Percentiles rank a stretch among this genome's conserved stretches.
Conservation (phyloP, 768 basidiomycete genomes). For the Leccinum sublutescens region DNA sequence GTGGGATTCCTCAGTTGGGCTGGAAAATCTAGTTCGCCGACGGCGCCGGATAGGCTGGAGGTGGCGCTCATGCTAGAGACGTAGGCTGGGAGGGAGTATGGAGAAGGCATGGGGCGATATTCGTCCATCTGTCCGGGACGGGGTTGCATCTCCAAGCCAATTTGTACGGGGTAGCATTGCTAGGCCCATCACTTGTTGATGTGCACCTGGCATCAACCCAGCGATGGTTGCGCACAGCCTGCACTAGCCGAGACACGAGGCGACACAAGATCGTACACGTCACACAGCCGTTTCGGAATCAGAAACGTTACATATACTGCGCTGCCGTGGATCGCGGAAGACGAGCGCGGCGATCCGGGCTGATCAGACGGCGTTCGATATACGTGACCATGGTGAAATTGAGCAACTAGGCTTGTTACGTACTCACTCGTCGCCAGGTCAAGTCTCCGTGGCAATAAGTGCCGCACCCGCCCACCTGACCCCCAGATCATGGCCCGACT, state of each 20-base stretch:
- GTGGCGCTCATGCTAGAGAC: constrained; percentile 45
- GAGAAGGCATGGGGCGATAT: constrained; percentile 31
- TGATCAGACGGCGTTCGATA: constrained; percentile 26
- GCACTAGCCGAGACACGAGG: constrained; percentile 30
- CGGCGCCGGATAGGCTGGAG: constrained; percentile 58
- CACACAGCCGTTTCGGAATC: constrained; percentile 31
- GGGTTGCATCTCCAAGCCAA: constrained; percentile 31
- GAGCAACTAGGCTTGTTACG: constrained; percentile 17
- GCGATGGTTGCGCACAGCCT: constrained; percentile 30
- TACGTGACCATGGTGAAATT: constrained; percentile 22
- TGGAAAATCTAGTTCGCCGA: constrained; percentile 51
- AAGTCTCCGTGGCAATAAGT: constrained; percentile 15
- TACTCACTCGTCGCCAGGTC: constrained; percentile 19
- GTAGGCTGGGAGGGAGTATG: constrained; percentile 34
- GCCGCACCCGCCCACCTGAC: constrained; percentile 13
- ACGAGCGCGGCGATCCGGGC: constrained; percentile 23
- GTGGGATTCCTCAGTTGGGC: constrained; percentile 32
- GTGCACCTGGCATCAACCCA: constrained; percentile 24
- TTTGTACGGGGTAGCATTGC: constrained; percentile 29
- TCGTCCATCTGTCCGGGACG: constrained; percentile 42
- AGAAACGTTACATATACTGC: constrained; percentile 26
- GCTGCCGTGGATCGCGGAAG: constrained; percentile 26
- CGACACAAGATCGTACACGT: constrained; percentile 29
- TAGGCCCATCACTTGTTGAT: constrained; percentile 24
- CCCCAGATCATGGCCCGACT: constrained; percentile 4